phyloP scores from a whole-genome alignment of 1,139 yeast genomes.

The Meyerozyma guilliermondii region DNA sequence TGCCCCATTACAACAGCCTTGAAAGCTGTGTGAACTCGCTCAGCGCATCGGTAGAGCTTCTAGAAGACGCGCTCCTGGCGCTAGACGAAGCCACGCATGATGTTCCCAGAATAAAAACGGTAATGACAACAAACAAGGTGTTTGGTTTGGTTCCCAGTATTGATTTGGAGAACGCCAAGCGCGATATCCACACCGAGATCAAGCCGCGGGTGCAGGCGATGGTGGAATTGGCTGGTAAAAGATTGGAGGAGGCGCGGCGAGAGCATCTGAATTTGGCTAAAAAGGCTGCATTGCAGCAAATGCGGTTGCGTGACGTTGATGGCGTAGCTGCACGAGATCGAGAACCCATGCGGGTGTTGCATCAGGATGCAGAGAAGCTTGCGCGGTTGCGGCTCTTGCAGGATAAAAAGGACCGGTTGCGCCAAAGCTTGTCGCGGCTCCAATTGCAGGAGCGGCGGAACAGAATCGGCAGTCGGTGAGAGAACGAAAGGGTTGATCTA shows the following conservation, averaged over 20 bases:
- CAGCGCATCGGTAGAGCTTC: constrained; percentile 25
- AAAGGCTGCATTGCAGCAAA: constrained; percentile 29
- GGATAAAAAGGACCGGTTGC: constrained; percentile 34
- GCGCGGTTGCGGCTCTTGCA: constrained; percentile 28
- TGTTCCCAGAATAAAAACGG: constrained; percentile 28
- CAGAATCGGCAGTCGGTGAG: neutral
- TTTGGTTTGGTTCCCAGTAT: constrained; percentile 40
- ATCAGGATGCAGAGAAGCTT: constrained; percentile 20
- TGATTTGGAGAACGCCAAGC: constrained; percentile 36
- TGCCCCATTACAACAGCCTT: constrained; percentile 8
- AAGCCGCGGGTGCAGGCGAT: constrained; percentile 25
- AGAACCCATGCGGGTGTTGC: constrained; percentile 7
- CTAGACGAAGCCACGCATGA: constrained; percentile 31
- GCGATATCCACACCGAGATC: constrained; percentile 23
- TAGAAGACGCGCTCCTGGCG: constrained; percentile 24
- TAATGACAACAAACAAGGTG: constrained; percentile 31
- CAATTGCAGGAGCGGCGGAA: constrained; percentile 12
- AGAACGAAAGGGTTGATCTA: neutral
- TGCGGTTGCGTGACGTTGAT: constrained; percentile 24
- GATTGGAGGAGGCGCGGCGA: constrained; percentile 16
- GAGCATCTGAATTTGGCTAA: constrained; percentile 23
- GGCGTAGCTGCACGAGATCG: constrained; percentile 6
- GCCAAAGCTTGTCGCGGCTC: constrained; percentile 24
- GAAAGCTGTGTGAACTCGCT: constrained; percentile 27
- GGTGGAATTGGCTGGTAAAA: constrained; percentile 10